Conservation (phyloP, 306 rosid species). For the Quercus gilva region DNA sequence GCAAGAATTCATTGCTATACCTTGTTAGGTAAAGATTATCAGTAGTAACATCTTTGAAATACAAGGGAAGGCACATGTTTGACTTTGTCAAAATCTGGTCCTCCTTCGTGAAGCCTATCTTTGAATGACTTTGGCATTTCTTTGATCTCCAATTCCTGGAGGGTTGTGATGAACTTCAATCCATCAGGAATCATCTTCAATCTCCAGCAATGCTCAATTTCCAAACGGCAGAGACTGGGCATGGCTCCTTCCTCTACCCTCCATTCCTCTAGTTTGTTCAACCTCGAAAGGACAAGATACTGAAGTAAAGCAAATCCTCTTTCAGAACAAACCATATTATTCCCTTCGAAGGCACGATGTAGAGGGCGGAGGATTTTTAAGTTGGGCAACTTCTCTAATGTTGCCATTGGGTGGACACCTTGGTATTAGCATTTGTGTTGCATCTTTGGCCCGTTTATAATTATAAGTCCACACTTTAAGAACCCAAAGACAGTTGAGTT, state of each 20-base stretch:
- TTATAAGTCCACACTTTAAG: no score
- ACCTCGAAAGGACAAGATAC: no score
- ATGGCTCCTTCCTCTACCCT: constrained; percentile 46
- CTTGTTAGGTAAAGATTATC: no score
- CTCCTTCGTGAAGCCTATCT: constrained; percentile 35
- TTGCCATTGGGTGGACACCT: no score
- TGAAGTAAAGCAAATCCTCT: no score
- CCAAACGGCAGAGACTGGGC: constrained; percentile 33
- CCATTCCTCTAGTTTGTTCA: constrained; percentile 46
- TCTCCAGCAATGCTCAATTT: constrained; percentile 9
- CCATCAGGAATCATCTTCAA: constrained; percentile 53
- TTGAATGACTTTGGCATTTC: constrained; percentile 33
- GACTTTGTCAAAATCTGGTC: constrained; percentile 50
- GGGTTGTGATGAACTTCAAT: constrained; percentile 26
- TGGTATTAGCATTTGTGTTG: not conserved
- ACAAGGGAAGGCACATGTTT: constrained; percentile 40
- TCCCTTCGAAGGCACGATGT: no score
- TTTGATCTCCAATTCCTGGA: constrained; percentile 35
- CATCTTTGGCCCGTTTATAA: no score
- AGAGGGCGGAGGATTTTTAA: constrained; percentile 34
- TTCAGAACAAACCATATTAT: no score
- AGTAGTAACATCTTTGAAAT: constrained; percentile 29
- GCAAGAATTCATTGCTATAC: no score
- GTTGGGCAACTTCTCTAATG: constrained; percentile 46
- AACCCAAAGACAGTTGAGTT: constrained; percentile 24